Evolutionary conservation across 2,329 filamentous ascomycete genomes (phyloP).

Genomic region (Gyromitra esculenta): DNA sequence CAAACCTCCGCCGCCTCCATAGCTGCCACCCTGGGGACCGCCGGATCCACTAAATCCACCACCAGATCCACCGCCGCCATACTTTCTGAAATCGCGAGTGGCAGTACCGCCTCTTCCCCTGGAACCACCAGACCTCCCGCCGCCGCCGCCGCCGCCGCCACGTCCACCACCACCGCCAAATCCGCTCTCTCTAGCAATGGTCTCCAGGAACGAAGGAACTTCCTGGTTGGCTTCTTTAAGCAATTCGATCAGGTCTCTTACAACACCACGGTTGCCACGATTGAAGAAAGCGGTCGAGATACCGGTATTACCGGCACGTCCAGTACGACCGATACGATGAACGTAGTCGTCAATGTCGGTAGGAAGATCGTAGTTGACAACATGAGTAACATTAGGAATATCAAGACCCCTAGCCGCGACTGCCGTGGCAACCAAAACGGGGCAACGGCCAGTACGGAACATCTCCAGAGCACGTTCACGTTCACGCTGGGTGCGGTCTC

Average conservation of each 20-base stretch:
- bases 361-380: slow-evolving; percentile 99
- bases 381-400: slow-evolving; percentile 95
- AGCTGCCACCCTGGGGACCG: slow-evolving; percentile 57
- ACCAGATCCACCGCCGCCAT: slow-evolving; percentile 64
- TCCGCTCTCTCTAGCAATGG: slow-evolving; percentile 90
- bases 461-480: slow-evolving; percentile 85
- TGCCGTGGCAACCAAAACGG: slow-evolving; percentile 94
- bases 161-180: slow-evolving; percentile 73
- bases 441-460: slow-evolving; percentile 91
- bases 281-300: slow-evolving; percentile 99
- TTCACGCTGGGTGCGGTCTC: slow-evolving; percentile 95
- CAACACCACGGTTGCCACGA: slow-evolving; percentile 97
- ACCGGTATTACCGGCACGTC: slow-evolving; percentile 99
- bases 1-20: slow-evolving; percentile 55
- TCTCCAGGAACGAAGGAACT: slow-evolving; percentile 91
- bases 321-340: slow-evolving; percentile 99
- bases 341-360: slow-evolving; percentile 99
- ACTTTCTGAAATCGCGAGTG: slow-evolving; percentile 91
- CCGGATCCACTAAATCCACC: slow-evolving; percentile 60
- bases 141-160: slow-evolving; percentile 67
- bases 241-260: slow-evolving; percentile 94
- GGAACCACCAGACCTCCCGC: slow-evolving; percentile 63
- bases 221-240: slow-evolving; percentile 99
- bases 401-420: slow-evolving; percentile 91
- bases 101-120: slow-evolving; percentile 76